phyloP scores from a whole-genome alignment of 2,329 filamentous ascomycete genomes.

The Aspergillus neoniger region DNA sequence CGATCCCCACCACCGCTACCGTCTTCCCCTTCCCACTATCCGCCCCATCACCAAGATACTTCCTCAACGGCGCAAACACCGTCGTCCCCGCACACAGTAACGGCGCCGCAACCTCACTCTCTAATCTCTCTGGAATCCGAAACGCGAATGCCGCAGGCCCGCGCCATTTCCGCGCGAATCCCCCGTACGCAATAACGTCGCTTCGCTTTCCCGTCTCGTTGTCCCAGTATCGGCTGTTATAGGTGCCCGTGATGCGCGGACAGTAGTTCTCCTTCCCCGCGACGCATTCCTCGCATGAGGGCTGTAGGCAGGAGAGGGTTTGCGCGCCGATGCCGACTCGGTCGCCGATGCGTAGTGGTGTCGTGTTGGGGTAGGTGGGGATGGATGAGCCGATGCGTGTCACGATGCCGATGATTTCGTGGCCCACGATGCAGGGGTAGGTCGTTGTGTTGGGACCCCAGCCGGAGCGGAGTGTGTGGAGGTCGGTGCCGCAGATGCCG shows the following conservation, averaged over 20 bases:
- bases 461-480: slow-evolving; percentile 60
- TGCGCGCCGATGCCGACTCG: slow-evolving; percentile 66
- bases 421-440: slow-evolving; percentile 59
- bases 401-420: slow-evolving; percentile 65
- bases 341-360: slow-evolving; percentile 60
- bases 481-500: slow-evolving; percentile 65
- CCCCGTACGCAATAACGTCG: slow-evolving; percentile 44
- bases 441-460: slow-evolving; percentile 38
- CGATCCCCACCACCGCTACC: slow-evolving; percentile 72
- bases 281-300: slow-evolving; percentile 46
- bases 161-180: slow-evolving; percentile 59
- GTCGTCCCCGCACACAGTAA: slow-evolving; percentile 80
- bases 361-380: slow-evolving; percentile 24
- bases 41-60: slow-evolving; percentile 44
- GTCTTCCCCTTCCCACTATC: slow-evolving; percentile 69
- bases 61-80: slow-evolving; percentile 67
- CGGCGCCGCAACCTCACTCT: slow-evolving; percentile 60
- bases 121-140: slow-evolving; percentile 55
- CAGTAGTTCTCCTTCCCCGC: slow-evolving; percentile 45
- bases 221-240: slow-evolving; percentile 39
- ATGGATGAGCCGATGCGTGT: slow-evolving; percentile 55
- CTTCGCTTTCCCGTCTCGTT: neutral
- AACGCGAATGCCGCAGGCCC: slow-evolving; percentile 61
- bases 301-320: slow-evolving; percentile 53
- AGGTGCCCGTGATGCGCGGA: slow-evolving; percentile 38